Evolutionary conservation across 129 eudicot genomes (phyloP).

Genomic region (Pittosporum tobira): DNA sequence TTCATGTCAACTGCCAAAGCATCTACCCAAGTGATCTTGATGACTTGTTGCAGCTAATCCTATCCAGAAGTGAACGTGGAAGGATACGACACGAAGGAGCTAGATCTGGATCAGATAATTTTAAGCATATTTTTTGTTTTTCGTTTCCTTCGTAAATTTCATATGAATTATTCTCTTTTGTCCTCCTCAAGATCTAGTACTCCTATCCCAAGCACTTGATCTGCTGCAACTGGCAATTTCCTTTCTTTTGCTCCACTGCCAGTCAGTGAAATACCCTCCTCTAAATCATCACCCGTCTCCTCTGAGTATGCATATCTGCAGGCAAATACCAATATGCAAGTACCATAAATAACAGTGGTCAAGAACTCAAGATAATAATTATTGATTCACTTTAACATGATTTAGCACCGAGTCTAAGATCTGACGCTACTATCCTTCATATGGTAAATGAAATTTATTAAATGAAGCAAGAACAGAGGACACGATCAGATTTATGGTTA

Average conservation of each 20-base stretch:
- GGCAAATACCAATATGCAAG: not conserved
- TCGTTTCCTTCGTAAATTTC: not conserved
- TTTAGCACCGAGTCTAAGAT: not conserved
- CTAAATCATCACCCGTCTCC: slow-evolving; percentile 59
- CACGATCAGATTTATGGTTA: not conserved
- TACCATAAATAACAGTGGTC: not conserved
- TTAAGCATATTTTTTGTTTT: not conserved
- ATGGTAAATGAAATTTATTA: too few relatives aligned
- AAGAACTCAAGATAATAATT: not conserved
- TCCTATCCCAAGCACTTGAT: slow-evolving; percentile 54
- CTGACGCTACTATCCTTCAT: not conserved
- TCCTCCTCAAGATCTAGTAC: slow-evolving; percentile 87
- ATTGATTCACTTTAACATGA: not conserved
- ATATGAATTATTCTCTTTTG: slow-evolving; percentile 51
- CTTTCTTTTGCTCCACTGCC: slow-evolving; percentile 52
- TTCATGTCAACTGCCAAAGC: slow-evolving; percentile 6
- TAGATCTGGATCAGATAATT: not conserved
- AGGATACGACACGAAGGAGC: not conserved
- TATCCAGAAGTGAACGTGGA: too few relatives aligned
- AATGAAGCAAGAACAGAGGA: not conserved
- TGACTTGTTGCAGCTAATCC: not conserved
- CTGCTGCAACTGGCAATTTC: slow-evolving; percentile 45
- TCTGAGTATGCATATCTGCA: slow-evolving; percentile 76
- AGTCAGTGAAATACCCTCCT: slow-evolving; percentile 68
- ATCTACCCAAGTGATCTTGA: not conserved